Evolutionary conservation across 768 basidiomycete genomes (phyloP), one percentile per base, ranked within the genome.

Genomic region (Collybia sordida): DNA sequence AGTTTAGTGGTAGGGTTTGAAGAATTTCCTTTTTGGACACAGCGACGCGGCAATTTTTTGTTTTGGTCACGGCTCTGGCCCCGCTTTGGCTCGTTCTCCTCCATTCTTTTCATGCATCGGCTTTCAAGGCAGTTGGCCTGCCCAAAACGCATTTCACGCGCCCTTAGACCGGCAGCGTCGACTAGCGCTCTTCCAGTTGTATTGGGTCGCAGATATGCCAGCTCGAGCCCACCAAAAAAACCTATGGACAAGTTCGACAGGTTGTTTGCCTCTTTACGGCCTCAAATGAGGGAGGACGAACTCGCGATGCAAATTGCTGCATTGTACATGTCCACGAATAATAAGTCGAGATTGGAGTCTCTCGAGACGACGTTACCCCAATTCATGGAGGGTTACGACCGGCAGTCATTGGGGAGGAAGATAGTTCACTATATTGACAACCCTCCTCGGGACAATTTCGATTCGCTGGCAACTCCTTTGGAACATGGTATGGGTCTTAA

Each of bases 141-240:
- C 34, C 31, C 58, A 28, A 45, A 50, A 37, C 37, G 61, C 22
- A 46, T 63, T 34, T 57, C 67, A 49, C 70, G 69, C 52, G 59
- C 59, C 44, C 55, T 62, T 49, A 65, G 68, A 57, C 52, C 47
- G 23, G 23, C 45, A 3, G 21, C 31, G 4, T 6, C 52, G 4
- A 36, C 18, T 14, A 17, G n/a, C 2, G 23, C 24, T 12, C 25
- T 52, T 17, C 38, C 43, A 21, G 6, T 25, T 19, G 17, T 45
- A 15, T 49, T 41, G 12, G 28, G 54, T 7, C 58, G 58, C 24
- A 52, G 50, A 21, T 58, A 60, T 56, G 35, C 50, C 38, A 53
- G 28, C 49, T 53, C 55, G 19, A 47, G 41, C 27, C 31, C 19
- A 23, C 52, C 58, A 15, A 39, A 24, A 18, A 15, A 34, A 9